Percentiles rank a stretch among this genome's conserved stretches.
These are phyloP conservation scores for Cercospora brassicicola DNA, from an alignment of 2,329 filamentous ascomycete species.

Conservation along the genomic window DNA sequence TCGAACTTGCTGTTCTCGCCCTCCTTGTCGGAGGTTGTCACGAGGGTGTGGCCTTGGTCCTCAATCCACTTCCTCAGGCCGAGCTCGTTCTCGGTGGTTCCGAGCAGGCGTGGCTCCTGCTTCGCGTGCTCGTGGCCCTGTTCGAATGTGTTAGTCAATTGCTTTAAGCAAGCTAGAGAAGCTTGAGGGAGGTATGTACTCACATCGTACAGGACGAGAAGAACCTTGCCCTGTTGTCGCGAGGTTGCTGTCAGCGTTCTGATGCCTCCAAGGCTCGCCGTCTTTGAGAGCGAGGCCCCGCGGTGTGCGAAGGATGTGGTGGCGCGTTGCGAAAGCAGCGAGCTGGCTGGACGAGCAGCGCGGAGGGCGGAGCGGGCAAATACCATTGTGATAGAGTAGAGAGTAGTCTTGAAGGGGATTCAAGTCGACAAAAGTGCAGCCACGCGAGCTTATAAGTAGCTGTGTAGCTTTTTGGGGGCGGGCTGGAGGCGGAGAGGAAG, in stretches of 20 bases:
- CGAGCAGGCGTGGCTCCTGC: slow-evolving; percentile 83
- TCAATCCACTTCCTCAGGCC: slow-evolving; percentile 97
- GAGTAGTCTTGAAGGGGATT: background rate
- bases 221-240: slow-evolving; percentile 86
- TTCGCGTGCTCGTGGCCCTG: slow-evolving; percentile 79
- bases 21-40: slow-evolving; percentile 98
- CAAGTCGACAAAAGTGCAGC: background rate
- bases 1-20: slow-evolving; percentile 90
- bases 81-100: slow-evolving; percentile 97
- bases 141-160: background rate
- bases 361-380: slow-evolving; percentile 63
- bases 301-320: slow-evolving; percentile 41
- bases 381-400: slow-evolving; percentile 51
- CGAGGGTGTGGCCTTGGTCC: slow-evolving; percentile 90
- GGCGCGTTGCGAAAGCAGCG: slow-evolving; percentile 47
- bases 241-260: slow-evolving; percentile 66
- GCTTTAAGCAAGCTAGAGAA: background rate
- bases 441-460: slow-evolving; percentile 15
- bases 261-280: slow-evolving; percentile 51
- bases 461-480: slow-evolving; percentile 11
- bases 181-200: slow-evolving; percentile 33
- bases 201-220: slow-evolving; percentile 90
- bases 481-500: slow-evolving; percentile 14
- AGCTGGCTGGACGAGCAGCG: slow-evolving; percentile 56
- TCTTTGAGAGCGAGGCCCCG: slow-evolving; percentile 44